Conservation (phyloP, 805 yeast species). For the Ogataea polymorpha region DNA sequence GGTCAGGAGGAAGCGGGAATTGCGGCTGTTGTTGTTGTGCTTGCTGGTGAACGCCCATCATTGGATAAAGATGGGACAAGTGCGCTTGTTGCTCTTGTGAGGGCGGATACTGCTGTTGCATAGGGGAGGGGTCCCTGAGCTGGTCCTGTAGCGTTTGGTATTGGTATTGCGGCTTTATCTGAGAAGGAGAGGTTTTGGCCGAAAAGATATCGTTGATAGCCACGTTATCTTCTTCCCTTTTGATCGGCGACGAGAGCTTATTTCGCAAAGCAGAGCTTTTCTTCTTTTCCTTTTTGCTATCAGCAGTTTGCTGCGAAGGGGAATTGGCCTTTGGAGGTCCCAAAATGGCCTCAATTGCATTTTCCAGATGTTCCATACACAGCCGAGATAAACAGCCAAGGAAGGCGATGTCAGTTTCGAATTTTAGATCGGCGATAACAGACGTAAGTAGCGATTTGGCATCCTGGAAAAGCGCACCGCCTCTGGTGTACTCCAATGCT, state of each 20-base stretch:
- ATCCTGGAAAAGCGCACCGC: slow-evolving; percentile 75
- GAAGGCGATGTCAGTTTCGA: slow-evolving; percentile 48
- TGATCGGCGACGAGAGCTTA: slow-evolving; percentile 10
- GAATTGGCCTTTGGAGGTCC: slow-evolving; percentile 42
- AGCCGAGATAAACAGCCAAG: slow-evolving; percentile 62
- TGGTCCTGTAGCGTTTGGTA: slow-evolving; percentile 23
- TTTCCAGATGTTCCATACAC: slow-evolving; percentile 54
- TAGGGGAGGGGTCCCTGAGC: slow-evolving; percentile 18
- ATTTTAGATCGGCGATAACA: slow-evolving; percentile 47
- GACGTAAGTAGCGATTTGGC: slow-evolving; percentile 54
- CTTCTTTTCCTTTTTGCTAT: slow-evolving; percentile 21
- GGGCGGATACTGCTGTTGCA: neutral
- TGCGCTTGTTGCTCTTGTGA: neutral
- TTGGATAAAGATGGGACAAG: neutral
- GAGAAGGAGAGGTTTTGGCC: slow-evolving; percentile 9
- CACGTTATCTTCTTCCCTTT: slow-evolving; percentile 22
- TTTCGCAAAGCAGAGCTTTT: slow-evolving; percentile 25
- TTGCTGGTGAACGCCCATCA: neutral
- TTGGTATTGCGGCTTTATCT: slow-evolving; percentile 5
- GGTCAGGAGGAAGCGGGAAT: neutral
- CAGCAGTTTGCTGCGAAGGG: slow-evolving; percentile 15
- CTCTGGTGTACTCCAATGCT: slow-evolving; percentile 75
- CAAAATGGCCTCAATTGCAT: slow-evolving; percentile 58
- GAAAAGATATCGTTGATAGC: slow-evolving; percentile 36
- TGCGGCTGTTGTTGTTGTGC: neutral